Percentiles rank a stretch among this genome's conserved stretches.
phyloP scores from a whole-genome alignment of 306 rosid species.

The Hippophae tibetana region DNA sequence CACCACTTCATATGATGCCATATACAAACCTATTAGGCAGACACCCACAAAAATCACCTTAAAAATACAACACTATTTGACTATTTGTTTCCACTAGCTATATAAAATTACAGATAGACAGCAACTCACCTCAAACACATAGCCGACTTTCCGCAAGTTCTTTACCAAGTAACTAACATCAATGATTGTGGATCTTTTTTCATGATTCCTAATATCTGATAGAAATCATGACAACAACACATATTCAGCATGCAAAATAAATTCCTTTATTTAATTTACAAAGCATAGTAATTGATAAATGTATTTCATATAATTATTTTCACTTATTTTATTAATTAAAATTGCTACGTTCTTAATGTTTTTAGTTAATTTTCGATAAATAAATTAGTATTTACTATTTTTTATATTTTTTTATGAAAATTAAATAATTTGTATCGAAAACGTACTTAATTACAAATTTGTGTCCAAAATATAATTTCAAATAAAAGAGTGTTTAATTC shows the following conservation, averaged over 20 bases:
- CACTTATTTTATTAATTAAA: too few relatives aligned
- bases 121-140: slow-evolving; percentile 58
- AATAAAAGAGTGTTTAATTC: too few relatives aligned
- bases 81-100: neutral
- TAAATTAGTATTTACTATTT: too few relatives aligned
- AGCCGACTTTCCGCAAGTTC: slow-evolving; percentile 76
- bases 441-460: too few relatives aligned
- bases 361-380: too few relatives aligned
- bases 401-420: too few relatives aligned
- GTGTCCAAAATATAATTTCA: too few relatives aligned
- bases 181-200: slow-evolving; percentile 58
- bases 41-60: neutral
- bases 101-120: slow-evolving; percentile 11
- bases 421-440: too few relatives aligned
- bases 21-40: neutral
- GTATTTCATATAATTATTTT: too few relatives aligned
- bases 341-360: too few relatives aligned
- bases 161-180: slow-evolving; percentile 70
- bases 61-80: slow-evolving; percentile 1
- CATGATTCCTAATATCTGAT: slow-evolving; percentile 72
- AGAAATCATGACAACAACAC: slow-evolving; percentile 23
- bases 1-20: too few relatives aligned
- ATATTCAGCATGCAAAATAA: slow-evolving; percentile 13
- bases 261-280: slow-evolving; percentile 5
- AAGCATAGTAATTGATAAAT: too few relatives aligned